Conservation (phyloP, 208 protist genomes). For the Leishmania martiniquensis region DNA sequence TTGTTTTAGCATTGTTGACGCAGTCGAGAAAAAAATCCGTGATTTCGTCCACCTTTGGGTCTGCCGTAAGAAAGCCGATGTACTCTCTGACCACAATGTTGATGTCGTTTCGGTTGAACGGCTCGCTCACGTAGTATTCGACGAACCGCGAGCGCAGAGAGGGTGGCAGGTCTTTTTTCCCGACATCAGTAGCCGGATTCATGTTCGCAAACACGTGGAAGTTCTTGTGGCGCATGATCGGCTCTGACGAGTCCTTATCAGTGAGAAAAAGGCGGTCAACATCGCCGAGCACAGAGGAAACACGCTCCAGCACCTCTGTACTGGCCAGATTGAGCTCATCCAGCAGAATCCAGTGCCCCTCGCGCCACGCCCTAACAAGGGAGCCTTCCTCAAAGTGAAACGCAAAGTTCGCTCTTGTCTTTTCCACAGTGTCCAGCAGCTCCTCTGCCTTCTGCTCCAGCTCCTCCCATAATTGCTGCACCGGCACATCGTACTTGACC, state of each 20-base stretch:
- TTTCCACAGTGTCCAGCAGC: constrained; percentile 57
- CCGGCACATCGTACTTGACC: constrained; percentile 18
- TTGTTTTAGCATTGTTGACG: constrained; percentile 77
- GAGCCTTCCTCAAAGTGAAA: constrained; percentile 99
- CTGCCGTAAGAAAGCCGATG: constrained; percentile 78
- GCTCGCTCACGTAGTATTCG: constrained; percentile 98
- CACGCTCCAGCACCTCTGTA: constrained; percentile 97
- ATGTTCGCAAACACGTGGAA: constrained; percentile 99
- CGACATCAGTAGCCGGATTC: constrained; percentile 99
- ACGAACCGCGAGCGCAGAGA: constrained; percentile 97
- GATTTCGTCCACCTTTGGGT: constrained; percentile 91
- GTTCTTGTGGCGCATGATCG: constrained; percentile 94
- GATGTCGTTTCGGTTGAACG: constrained; percentile 95
- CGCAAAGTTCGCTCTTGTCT: constrained; percentile 88
- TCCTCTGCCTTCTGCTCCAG: constrained; percentile 56
- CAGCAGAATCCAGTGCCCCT: constrained; percentile 99
- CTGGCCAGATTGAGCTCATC: constrained; percentile 99
- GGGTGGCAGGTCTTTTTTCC: constrained; percentile 98
- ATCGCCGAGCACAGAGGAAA: constrained; percentile 96
- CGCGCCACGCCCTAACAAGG: constrained; percentile 95
- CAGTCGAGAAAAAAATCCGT: constrained; percentile 96
- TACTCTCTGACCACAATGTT: constrained; percentile 92
- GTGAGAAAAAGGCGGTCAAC: constrained; percentile 84
- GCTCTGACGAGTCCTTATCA: constrained; percentile 67
- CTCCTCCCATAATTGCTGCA: constrained; percentile 54